Evolutionary conservation across 83 land plant species (phyloP).

Genomic region (Diphasiastrum complanatum): DNA sequence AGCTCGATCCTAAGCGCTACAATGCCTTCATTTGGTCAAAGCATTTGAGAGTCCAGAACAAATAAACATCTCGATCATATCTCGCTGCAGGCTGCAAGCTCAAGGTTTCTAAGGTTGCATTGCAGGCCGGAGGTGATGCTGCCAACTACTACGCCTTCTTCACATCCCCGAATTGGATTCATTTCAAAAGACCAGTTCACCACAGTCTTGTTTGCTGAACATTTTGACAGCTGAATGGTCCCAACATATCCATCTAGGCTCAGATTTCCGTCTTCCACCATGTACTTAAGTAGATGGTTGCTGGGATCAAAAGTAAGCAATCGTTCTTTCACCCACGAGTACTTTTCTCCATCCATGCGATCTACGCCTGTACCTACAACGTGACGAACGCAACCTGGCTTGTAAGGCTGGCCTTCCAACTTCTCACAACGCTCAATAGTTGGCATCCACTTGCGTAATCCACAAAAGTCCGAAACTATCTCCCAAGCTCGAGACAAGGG

Average conservation of each 20-base stretch:
- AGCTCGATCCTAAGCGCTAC: too few relatives aligned
- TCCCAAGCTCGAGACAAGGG: slow-evolving; percentile 11
- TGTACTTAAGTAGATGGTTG: neutral
- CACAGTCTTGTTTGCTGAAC: neutral
- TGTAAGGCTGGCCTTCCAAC: neutral
- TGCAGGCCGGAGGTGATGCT: too few relatives aligned
- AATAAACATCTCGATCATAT: too few relatives aligned
- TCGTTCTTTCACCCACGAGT: slow-evolving; percentile 8
- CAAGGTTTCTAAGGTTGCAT: too few relatives aligned
- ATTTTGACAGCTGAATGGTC: neutral
- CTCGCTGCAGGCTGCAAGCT: too few relatives aligned
- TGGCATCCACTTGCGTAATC: slow-evolving; percentile 12
- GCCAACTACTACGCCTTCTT: too few relatives aligned
- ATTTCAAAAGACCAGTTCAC: slow-evolving; percentile 5
- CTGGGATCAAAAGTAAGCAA: neutral
- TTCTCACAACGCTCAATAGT: slow-evolving; percentile 5
- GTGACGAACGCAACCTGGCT: slow-evolving; percentile 13
- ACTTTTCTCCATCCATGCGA: neutral
- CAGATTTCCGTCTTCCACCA: slow-evolving; percentile 6
- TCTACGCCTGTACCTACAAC: neutral
- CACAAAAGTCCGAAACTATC: slow-evolving; percentile 19
- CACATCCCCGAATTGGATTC: too few relatives aligned
- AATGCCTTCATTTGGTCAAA: too few relatives aligned
- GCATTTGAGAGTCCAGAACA: too few relatives aligned
- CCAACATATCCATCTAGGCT: neutral